These are phyloP conservation scores for Astrocystis sublimbata DNA, from an alignment of 495 filamentous ascomycete genomes.

Conservation along the genomic window DNA sequence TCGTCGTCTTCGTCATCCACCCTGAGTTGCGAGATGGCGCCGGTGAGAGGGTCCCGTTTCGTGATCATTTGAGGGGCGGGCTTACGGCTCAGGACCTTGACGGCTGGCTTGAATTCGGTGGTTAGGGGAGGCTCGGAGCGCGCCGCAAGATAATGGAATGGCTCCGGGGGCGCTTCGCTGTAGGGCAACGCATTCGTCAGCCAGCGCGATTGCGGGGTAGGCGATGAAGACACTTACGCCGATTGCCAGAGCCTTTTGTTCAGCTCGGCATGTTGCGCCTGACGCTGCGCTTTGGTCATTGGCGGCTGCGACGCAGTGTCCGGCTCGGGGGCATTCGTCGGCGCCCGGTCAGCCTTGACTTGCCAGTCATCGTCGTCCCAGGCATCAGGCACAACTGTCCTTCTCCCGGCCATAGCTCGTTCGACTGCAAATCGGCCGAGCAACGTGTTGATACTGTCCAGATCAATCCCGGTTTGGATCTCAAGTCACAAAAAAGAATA, in stretches of 20 bases:
- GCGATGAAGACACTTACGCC: constrained; percentile 61
- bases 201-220: background rate
- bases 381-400: constrained; percentile 64
- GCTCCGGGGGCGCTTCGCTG: constrained; percentile 54
- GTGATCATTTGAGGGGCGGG: constrained; percentile 57
- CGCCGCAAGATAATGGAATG: constrained; percentile 71
- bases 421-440: background rate
- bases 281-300: constrained; percentile 71
- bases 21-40: constrained; percentile 51
- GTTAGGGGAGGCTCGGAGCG: constrained; percentile 65
- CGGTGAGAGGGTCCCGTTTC: constrained; percentile 53
- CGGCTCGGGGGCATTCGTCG: constrained; percentile 35
- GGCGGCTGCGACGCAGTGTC: constrained; percentile 40
- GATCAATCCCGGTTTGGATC: background rate
- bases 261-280: constrained; percentile 76
- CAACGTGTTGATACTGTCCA: background rate
- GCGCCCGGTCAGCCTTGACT: constrained; percentile 61
- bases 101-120: constrained; percentile 77
- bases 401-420: constrained; percentile 54
- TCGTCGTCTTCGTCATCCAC: constrained; percentile 61
- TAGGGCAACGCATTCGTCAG: background rate
- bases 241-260: constrained; percentile 86
- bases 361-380: constrained; percentile 92
- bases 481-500: background rate
- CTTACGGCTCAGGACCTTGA: constrained; percentile 83